Evolutionary conservation across 306 rosid genomes (phyloP).

Genomic region (Medicago lupulina): DNA sequence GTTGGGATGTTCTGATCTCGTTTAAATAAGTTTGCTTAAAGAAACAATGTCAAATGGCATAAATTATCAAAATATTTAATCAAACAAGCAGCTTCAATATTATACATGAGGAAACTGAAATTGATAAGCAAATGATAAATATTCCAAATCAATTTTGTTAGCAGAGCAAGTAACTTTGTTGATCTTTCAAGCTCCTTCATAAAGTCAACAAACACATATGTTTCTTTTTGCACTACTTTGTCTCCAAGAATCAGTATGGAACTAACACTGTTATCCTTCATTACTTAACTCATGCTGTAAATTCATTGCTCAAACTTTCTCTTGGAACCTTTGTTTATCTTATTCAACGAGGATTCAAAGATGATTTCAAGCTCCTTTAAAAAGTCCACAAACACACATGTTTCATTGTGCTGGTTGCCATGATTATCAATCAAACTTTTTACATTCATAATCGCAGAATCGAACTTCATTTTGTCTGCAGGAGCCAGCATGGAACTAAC

Average conservation of each 20-base stretch:
- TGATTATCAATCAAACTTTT: neutral
- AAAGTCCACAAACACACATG: neutral
- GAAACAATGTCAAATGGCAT: no score
- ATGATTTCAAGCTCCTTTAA: neutral
- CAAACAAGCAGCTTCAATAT: neutral
- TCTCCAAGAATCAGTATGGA: no score
- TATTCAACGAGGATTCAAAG: neutral
- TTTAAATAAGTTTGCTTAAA: no score
- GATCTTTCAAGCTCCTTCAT: neutral
- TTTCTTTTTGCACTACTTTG: neutral
- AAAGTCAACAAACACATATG: neutral
- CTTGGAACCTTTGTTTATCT: neutral
- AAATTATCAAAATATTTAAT: no score
- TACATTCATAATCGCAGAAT: neutral
- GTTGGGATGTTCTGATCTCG: no score
- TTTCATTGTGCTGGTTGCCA: neutral
- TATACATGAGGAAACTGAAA: neutral
- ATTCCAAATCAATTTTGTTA: neutral
- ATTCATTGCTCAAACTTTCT: no score
- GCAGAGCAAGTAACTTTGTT: neutral
- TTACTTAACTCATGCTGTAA: no score
- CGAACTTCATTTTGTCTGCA: neutral
- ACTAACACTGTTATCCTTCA: neutral
- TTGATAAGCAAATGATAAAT: neutral
- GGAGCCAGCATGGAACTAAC: constrained; percentile 3